A percentile compares a stretch with the other conserved stretches of the same genome.
phyloP scores from a whole-genome alignment of 225 moss, liverwort and hornwort genomes.

The Pseudoscleropodium purum region DNA sequence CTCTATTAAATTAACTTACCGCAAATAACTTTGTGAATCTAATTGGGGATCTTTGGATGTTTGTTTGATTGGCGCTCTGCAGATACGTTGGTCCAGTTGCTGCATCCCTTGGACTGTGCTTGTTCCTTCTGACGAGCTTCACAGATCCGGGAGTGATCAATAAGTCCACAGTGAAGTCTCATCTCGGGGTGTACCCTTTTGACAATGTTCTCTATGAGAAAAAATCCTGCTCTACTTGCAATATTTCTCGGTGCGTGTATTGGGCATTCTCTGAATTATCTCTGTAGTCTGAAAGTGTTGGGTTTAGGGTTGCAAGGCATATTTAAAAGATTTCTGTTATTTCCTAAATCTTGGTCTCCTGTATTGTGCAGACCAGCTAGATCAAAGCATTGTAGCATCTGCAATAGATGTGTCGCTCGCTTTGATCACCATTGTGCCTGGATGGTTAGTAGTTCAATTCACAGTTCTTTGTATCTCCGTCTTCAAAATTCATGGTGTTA shows the following conservation, averaged over 20 bases:
- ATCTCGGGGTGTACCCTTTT: conserved; percentile 56
- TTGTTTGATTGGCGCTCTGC: not conserved
- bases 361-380: conserved; percentile 70
- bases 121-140: conserved; percentile 86
- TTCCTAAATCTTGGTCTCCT: not conserved
- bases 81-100: conserved; percentile 71
- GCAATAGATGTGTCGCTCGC: conserved; percentile 87
- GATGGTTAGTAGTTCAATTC: conserved; percentile 74
- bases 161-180: conserved; percentile 32
- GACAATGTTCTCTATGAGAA: conserved; percentile 74
- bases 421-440: conserved; percentile 99
- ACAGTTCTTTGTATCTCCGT: not conserved
- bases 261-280: not conserved
- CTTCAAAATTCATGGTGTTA: not conserved
- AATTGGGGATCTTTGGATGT: not conserved
- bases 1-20: not conserved
- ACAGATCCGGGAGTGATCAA: conserved; percentile 71
- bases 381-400: conserved; percentile 99
- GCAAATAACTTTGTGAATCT: not conserved
- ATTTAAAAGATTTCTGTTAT: not conserved
- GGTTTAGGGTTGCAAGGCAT: not conserved
- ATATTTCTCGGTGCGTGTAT: conserved; percentile 50
- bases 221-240: conserved; percentile 75
- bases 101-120: conserved; percentile 47
- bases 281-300: not conserved